Base-by-base conservation (phyloP, 1,284 basidiomycete species). In the Marasmius oreades region DNA sequence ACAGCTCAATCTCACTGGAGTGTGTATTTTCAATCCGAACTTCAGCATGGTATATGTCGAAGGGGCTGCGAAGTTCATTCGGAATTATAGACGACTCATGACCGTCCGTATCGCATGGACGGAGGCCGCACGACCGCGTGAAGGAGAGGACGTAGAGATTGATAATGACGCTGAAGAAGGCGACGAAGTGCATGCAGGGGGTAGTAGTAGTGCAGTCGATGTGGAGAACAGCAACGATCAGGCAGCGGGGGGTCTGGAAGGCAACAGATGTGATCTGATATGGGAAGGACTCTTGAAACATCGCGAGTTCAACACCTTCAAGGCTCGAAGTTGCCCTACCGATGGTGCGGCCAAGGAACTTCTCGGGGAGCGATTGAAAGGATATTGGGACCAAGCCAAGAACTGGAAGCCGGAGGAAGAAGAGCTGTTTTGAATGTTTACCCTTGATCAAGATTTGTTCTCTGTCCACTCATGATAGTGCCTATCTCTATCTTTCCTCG, bases 31-130 rank as follows among this genome's bases (percentile, higher is more conserved):
- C 79, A 86, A 95, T 67, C 90, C 93, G 0, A 73, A 80, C 28
- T 98, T 98, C 78, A 89, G 85, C 61, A 79, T 99, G 70, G 86
- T 99, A 28, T 89, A 98, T 60, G 93, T 98, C 53, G 97, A 99
- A 70, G 97, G 97, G 23, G 90, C 90, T 0, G 75, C 81, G 36
- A 95, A 93, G 72, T 90, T 87, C 59, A 83, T 98, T 63, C 89
- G 90, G 66, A 85, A 88, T 60, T 99, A 97, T 75, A 93, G 90
- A 65, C 82, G 88, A 26, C 77, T 99, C 52, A 90, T 99, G 92
- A 67, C 91, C 42, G 75, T 86, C 50, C 90, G 97, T 51, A 93
- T 99, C 51, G 87, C 90, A 37, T 99, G 96, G 96, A 97, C 92
- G 0, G 93, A 98, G 69, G 84, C 92, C 39, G 91, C 93, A 0